Evolutionary conservation across 2,329 filamentous ascomycete species (phyloP).

Genomic region (Elsinoe perseae): DNA sequence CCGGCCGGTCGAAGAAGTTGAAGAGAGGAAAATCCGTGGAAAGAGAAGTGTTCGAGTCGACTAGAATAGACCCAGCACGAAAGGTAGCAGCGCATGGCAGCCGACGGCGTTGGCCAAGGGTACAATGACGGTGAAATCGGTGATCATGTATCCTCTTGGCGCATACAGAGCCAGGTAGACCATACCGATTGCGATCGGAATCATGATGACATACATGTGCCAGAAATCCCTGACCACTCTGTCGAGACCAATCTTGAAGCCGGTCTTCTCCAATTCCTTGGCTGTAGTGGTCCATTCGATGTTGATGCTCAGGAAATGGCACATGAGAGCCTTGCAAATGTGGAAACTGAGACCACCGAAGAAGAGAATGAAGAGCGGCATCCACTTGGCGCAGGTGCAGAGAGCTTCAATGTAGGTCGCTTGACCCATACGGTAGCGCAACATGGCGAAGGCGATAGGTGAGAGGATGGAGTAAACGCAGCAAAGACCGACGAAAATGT

Average conservation of each 20-base stretch:
- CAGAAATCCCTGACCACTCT: conserved; percentile 22
- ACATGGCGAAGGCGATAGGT: conserved; percentile 15
- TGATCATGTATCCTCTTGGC: conserved; percentile 21
- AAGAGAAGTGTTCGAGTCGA: not conserved
- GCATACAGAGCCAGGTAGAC: conserved; percentile 22
- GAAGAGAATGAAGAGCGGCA: conserved; percentile 14
- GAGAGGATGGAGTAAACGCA: conserved; percentile 14
- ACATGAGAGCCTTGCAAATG: conserved; percentile 11
- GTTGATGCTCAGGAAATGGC: conserved; percentile 15
- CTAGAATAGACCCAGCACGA: conserved; percentile 22
- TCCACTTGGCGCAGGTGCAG: conserved; percentile 10
- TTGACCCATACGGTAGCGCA: conserved; percentile 17
- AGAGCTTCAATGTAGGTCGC: conserved; percentile 13
- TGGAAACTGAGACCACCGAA: conserved; percentile 13
- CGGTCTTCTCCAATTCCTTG: conserved; percentile 17
- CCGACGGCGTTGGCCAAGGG: conserved; percentile 22
- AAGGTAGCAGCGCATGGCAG: conserved; percentile 22
- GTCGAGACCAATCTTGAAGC: conserved; percentile 22
- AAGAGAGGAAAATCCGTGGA: not conserved
- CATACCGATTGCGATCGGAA: conserved; percentile 21
- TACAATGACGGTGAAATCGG: conserved; percentile 21
- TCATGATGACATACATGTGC: conserved; percentile 22
- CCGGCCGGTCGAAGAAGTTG: no score
- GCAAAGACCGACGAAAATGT: conserved; percentile 13
- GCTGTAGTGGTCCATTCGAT: conserved; percentile 16